Evolutionary conservation across 2,329 filamentous ascomycete species (phyloP).

Genomic region (Epichloe coenophiala): DNA sequence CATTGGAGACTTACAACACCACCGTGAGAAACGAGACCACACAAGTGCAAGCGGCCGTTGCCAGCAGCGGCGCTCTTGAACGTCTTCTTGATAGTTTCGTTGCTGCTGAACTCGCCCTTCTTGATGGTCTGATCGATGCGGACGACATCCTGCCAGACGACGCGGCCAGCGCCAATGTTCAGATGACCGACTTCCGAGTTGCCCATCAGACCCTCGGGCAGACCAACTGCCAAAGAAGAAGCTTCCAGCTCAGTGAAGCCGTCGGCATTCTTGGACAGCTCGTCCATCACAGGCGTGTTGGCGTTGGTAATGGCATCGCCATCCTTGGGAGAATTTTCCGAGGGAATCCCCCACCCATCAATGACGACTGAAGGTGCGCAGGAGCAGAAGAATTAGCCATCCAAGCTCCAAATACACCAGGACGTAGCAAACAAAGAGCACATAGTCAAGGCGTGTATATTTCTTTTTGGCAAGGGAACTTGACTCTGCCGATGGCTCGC

Average conservation of each 20-base stretch:
- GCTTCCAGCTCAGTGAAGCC: slow-evolving; percentile 90
- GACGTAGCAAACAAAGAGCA: slow-evolving; percentile 36
- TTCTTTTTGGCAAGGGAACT: neutral
- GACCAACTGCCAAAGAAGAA: slow-evolving; percentile 86
- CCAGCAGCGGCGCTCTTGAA: slow-evolving; percentile 72
- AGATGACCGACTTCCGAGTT: slow-evolving; percentile 98
- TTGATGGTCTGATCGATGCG: slow-evolving; percentile 90
- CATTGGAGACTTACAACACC: slow-evolving; percentile 52
- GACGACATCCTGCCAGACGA: slow-evolving; percentile 97
- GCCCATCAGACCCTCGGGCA: slow-evolving; percentile 95
- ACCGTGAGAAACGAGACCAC: slow-evolving; percentile 85
- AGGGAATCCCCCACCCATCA: slow-evolving; percentile 92
- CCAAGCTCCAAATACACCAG: slow-evolving; percentile 42
- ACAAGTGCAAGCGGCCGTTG: slow-evolving; percentile 84
- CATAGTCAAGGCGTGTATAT: slow-evolving; percentile 17
- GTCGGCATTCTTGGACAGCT: slow-evolving; percentile 66
- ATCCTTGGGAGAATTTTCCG: slow-evolving; percentile 65
- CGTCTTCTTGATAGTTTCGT: slow-evolving; percentile 61
- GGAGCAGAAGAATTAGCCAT: slow-evolving; percentile 45
- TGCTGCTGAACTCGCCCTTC: slow-evolving; percentile 64
- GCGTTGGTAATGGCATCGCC: slow-evolving; percentile 94
- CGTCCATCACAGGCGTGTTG: slow-evolving; percentile 89
- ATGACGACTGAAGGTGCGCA: slow-evolving; percentile 66
- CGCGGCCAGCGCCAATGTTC: slow-evolving; percentile 94
- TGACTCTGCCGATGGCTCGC: slow-evolving; percentile 6